These are phyloP conservation scores for Rugonectria rugulosa DNA, from an alignment of 2,329 filamentous ascomycete genomes.

Conservation along the genomic window DNA sequence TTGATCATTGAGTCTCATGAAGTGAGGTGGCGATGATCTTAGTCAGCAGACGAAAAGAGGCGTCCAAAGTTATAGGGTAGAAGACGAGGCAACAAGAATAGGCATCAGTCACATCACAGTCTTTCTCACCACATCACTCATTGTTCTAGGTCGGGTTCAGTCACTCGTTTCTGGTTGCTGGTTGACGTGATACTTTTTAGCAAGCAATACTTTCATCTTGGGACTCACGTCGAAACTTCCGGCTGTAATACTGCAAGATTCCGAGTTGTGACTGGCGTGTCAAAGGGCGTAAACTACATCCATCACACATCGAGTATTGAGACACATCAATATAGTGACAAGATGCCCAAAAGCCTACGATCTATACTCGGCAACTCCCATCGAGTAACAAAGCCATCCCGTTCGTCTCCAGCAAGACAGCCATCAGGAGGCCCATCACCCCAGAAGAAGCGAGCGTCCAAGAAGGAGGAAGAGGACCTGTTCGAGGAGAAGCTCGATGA, in stretches of 20 bases:
- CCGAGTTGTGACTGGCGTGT: no score
- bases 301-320: no score
- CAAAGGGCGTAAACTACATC: conserved; percentile 14
- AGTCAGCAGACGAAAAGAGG: conserved; percentile 26
- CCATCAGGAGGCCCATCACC: conserved; percentile 33
- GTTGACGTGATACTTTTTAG: no score
- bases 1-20: no score
- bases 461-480: conserved; percentile 38
- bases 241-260: no score
- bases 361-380: conserved; percentile 49
- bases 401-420: conserved; percentile 24
- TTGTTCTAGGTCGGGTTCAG: no score
- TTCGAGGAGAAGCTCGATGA: conserved; percentile 64
- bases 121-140: no score
- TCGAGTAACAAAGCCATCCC: conserved; percentile 45
- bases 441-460: conserved; percentile 35
- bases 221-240: no score
- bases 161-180: no score
- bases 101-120: no score
- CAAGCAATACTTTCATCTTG: no score
- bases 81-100: background rate
- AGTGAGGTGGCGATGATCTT: conserved; percentile 5
- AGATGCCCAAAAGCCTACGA: conserved; percentile 45
- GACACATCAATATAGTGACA: conserved; percentile 4
- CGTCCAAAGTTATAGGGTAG: background rate